A percentile compares a stretch with the other conserved stretches of the same genome.
Conservation (phyloP, 768 basidiomycete species). For the Favolaschia claudopus region DNA sequence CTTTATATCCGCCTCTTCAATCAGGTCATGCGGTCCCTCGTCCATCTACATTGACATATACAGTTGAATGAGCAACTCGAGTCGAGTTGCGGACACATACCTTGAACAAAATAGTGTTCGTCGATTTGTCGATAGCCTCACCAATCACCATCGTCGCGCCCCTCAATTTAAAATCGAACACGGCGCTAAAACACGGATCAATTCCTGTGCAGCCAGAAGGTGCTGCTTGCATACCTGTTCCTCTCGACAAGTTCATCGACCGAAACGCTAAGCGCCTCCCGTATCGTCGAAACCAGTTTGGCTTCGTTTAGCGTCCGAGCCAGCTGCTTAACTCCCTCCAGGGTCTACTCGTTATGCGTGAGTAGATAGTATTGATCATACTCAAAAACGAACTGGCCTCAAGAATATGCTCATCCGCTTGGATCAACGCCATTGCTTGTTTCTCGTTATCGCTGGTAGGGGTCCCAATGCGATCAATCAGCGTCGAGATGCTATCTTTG, state of each 20-base stretch:
- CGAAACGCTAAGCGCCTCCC: not conserved
- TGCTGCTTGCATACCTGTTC: slow-evolving; percentile 12
- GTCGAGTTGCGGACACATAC: not conserved
- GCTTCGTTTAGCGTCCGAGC: not conserved
- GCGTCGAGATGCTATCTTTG: not conserved
- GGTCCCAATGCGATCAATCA: not conserved
- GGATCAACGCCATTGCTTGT: not conserved
- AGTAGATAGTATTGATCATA: not conserved
- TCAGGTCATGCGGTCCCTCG: slow-evolving; percentile 33
- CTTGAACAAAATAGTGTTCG: slow-evolving; percentile 20
- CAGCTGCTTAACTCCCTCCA: not conserved
- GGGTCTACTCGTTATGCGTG: too few species aligned
- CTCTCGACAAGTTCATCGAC: slow-evolving; percentile 7
- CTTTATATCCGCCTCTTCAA: slow-evolving; percentile 30
- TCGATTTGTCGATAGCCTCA: slow-evolving; percentile 24
- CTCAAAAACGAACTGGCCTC: not conserved
- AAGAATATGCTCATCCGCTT: not conserved
- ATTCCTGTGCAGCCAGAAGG: not conserved
- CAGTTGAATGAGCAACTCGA: not conserved
- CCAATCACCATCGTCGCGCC: slow-evolving; percentile 21
- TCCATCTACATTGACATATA: slow-evolving; percentile 23
- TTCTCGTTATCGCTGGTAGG: not conserved
- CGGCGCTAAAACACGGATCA: slow-evolving; percentile 10
- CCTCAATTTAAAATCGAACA: slow-evolving; percentile 27
- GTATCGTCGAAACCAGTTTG: not conserved